Base-by-base conservation (phyloP, 208 protist genomes). In the Porcisia deanei region DNA sequence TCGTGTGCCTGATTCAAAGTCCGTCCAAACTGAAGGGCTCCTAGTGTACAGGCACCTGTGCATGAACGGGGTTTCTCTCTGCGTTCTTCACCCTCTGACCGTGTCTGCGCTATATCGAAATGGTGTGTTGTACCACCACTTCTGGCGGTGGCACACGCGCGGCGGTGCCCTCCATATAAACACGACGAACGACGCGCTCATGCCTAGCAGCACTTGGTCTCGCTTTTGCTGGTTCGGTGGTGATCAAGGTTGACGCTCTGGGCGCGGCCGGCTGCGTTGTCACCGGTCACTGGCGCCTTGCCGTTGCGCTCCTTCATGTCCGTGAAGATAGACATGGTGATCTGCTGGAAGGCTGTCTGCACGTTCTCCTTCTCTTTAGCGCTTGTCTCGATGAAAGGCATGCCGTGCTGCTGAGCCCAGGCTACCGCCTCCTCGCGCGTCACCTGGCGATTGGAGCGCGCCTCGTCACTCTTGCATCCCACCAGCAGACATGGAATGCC, bases 401-500 rank as follows among this genome's bases (percentile, higher is more conserved):
- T 98, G 45, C 88, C 85, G 80, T 97, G 89, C 67, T 95, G 80
- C 80, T 86, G 78, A 22, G 94, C 94, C 88, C 93, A 98, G 16
- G 79, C 84, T 25, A 85, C 85, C 34, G 94, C 95, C 76, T 98
- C 94, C 75, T 96, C 95, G 34, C 81, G 79, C 39, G 91, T 92
- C 60, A 98, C 95, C 78, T 96, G 89, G 14, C 94, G 90, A 54
- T 70, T 85, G 39, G 79, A 75, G 64, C 91, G 91, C 22, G 98
- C 97, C 67, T 99, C 89, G 77, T 99, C 98, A 65, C 84, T 91
- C 85, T 99, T 99, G 90, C 98, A 99, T 68, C 98, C 98, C 63
- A 98, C 93, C 63, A 99, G 97, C 54, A 96, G 83, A 68, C 99
- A 95, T 9, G 91, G 89, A 73, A 99, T 98, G 71, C 98, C 95